Percentiles rank a stretch among this genome's conserved stretches.
Conservation (phyloP, 2,329 filamentous ascomycete genomes). For the Sporothrix mexicana region DNA sequence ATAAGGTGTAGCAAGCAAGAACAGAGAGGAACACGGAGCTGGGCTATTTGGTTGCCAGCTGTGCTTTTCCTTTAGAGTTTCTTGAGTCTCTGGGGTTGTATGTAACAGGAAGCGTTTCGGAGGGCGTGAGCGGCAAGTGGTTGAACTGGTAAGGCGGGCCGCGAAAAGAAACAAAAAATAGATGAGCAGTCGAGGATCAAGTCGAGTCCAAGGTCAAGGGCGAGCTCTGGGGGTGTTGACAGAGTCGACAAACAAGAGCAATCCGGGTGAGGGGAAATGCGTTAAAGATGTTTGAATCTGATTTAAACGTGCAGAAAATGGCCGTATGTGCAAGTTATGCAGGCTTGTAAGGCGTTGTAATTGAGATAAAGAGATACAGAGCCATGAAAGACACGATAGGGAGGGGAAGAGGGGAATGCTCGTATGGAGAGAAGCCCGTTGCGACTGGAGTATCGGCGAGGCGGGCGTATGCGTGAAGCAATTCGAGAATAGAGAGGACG, state of each 20-base stretch:
- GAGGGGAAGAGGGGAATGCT: slow-evolving; percentile 26
- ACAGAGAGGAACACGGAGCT: background rate
- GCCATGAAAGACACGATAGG: slow-evolving; percentile 37
- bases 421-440: background rate
- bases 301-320: background rate
- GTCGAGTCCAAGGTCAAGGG: slow-evolving; percentile 18
- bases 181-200: background rate
- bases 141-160: slow-evolving; percentile 30
- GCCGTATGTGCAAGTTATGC: slow-evolving; percentile 13
- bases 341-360: slow-evolving; percentile 18
- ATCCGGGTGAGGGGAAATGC: slow-evolving; percentile 1
- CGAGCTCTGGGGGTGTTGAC: background rate
- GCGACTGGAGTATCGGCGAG: background rate
- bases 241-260: background rate
- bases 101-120: slow-evolving; percentile 56
- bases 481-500: background rate
- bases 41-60: background rate
- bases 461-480: slow-evolving; percentile 11
- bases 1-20: background rate
- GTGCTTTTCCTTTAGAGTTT: background rate
- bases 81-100: slow-evolving; percentile 45
- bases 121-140: slow-evolving; percentile 41
- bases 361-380: slow-evolving; percentile 21
- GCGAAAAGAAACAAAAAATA: slow-evolving; percentile 17
- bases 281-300: background rate